Evolutionary conservation across 176 grass and related monocot species (phyloP).

Genomic region (Elymus sibiricus): DNA sequence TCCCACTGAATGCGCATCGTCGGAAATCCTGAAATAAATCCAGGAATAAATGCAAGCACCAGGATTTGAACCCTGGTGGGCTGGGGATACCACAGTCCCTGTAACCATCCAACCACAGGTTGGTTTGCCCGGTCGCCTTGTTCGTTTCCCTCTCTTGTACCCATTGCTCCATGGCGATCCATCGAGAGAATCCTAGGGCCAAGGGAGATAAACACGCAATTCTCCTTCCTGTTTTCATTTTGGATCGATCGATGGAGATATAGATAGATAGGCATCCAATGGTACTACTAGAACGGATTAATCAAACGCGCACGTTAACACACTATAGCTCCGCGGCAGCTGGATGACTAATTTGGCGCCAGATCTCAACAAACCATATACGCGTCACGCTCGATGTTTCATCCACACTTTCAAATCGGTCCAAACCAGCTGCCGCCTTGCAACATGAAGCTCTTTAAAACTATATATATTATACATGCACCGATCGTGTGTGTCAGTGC

Average conservation of each 20-base stretch:
- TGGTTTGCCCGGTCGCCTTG: background rate
- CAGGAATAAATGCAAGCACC: too few relatives aligned
- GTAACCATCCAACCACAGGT: too few relatives aligned
- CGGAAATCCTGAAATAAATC: too few relatives aligned
- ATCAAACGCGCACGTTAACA: background rate
- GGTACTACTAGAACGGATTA: background rate
- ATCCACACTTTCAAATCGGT: background rate
- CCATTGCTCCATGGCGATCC: background rate
- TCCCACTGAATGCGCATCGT: too few relatives aligned
- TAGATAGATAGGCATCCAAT: conserved; percentile 5
- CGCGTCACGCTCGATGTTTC: background rate
- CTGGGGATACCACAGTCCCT: too few relatives aligned
- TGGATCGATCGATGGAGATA: background rate
- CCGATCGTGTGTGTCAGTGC: background rate
- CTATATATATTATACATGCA: background rate
- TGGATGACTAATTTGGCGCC: background rate
- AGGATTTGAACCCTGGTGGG: too few relatives aligned
- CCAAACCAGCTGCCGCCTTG: conserved; percentile 11
- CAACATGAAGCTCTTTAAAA: background rate
- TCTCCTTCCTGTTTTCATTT: background rate
- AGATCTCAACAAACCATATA: background rate
- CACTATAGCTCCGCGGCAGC: background rate
- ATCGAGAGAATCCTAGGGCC: conserved; percentile 14
- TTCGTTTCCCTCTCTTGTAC: background rate
- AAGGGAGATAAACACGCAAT: background rate